phyloP scores from a whole-genome alignment of 495 filamentous ascomycete species.

The Penicillium crystallinum region DNA sequence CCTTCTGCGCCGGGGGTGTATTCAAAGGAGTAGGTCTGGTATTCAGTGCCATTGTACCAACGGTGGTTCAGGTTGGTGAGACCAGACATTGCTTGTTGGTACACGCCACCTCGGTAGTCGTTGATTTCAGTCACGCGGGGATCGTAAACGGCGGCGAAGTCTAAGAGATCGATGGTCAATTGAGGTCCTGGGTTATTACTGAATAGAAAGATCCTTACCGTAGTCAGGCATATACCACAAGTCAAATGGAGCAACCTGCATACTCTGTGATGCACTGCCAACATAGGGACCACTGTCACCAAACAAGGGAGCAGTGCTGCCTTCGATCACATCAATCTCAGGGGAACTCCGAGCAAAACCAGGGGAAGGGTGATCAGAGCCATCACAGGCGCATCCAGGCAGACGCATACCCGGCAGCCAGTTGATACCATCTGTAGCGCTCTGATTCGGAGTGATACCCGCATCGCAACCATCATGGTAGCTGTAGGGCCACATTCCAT shows the following conservation, averaged over 20 bases:
- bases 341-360: conserved; percentile 68
- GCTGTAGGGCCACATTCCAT: conserved; percentile 77
- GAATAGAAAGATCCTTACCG: conserved; percentile 29
- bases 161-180: conserved; percentile 14
- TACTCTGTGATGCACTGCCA: conserved; percentile 65
- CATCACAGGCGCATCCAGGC: conserved; percentile 62
- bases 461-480: conserved; percentile 68
- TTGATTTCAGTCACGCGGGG: conserved; percentile 56
- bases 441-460: conserved; percentile 76
- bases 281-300: conserved; percentile 40
- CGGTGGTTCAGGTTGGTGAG: conserved; percentile 66
- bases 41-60: conserved; percentile 71
- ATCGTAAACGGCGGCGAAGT: conserved; percentile 62
- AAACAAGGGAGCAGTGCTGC: conserved; percentile 53
- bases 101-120: conserved; percentile 60
- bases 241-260: conserved; percentile 72
- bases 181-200: not conserved
- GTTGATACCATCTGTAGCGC: conserved; percentile 60
- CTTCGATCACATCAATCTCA: conserved; percentile 75
- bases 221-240: conserved; percentile 72
- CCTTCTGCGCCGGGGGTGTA: conserved; percentile 62
- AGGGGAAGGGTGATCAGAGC: conserved; percentile 63
- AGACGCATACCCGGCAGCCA: conserved; percentile 69
- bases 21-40: conserved; percentile 69
- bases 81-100: conserved; percentile 70